Base-by-base conservation (phyloP, 1,139 yeast genomes). In the Candida buenavistaensis region DNA sequence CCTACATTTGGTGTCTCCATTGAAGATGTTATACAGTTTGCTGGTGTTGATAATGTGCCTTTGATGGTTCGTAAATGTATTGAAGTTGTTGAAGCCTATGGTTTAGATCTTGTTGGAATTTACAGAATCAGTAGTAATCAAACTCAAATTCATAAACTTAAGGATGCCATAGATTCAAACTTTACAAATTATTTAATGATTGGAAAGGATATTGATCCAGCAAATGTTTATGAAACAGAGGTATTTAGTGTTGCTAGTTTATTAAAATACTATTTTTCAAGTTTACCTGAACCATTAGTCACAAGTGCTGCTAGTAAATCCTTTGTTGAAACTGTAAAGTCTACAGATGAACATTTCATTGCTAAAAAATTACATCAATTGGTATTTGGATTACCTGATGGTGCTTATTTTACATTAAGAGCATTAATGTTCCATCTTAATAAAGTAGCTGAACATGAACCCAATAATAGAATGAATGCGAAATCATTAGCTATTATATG, bases 371-470 rank as follows among this genome's bases (percentile, higher is more conserved):
- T 92, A 49, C 98, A 92, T 58, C 88, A 88, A 34, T 75, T 87
- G 40, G 87, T 92, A 30, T 92, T 83, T 62, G 85, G 85, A 47
- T 72, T 92, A 37, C 97, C 97, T 0, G 98, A 92, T 59, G 94
- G 96, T 1, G 89, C 94, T 38, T 92, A 92, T 58, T 89, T 95
- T 66, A 90, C 97, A 0, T 70, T 92, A 47, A 69, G 97, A 48
- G 79, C 88, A 25, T 67, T 92, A 44, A 68, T 89, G 3, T 87
- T 90, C 69, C 98, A 92, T 57, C 73, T 92, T 46, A 81, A 84
- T 47, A 76, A 82, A 36, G 82, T 92, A 6, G 80, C 84, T 21
- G 73, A 76, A 16, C 72, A 80, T 40, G 82, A 81, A 51, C 68
- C 72, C 10, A 52, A 62, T 23, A 88, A 88, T 53, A 72, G 94